These are phyloP conservation scores for Verticillium alfalfae DNA, from an alignment of 2,329 filamentous ascomycete genomes.

Conservation along the genomic window DNA sequence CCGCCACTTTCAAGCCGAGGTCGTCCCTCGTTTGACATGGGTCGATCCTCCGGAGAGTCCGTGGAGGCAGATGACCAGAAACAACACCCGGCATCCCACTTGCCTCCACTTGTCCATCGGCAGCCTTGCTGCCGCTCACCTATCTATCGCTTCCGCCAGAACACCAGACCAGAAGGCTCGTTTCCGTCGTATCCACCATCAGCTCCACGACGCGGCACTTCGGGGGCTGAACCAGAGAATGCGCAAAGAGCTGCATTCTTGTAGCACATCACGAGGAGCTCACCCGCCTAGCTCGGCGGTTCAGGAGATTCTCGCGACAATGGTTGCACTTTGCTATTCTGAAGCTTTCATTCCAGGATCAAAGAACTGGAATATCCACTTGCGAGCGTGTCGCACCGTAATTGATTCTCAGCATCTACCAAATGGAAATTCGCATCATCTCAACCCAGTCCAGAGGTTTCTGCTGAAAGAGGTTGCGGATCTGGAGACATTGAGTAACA, in stretches of 20 bases:
- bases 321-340: background rate
- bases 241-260: background rate
- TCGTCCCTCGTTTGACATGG: conserved; percentile 14
- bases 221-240: background rate
- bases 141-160: background rate
- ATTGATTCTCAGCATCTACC: background rate
- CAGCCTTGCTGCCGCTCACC: conserved; percentile 3
- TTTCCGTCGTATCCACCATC: background rate
- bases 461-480: background rate
- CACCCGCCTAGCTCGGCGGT: background rate
- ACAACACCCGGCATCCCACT: conserved; percentile 8
- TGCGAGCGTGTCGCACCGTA: background rate
- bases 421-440: background rate
- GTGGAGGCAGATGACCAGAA: conserved; percentile 10
- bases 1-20: conserved; percentile 12
- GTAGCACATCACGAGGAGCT: background rate
- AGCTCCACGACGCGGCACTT: background rate
- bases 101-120: conserved; percentile 12
- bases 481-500: background rate
- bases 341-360: background rate
- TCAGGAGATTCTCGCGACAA: background rate
- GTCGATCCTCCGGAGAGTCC: conserved; percentile 13
- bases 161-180: background rate
- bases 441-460: background rate
- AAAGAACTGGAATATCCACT: background rate